Evolutionary conservation across 257 asterid genomes (phyloP).

Genomic region (Echites panduratus): DNA sequence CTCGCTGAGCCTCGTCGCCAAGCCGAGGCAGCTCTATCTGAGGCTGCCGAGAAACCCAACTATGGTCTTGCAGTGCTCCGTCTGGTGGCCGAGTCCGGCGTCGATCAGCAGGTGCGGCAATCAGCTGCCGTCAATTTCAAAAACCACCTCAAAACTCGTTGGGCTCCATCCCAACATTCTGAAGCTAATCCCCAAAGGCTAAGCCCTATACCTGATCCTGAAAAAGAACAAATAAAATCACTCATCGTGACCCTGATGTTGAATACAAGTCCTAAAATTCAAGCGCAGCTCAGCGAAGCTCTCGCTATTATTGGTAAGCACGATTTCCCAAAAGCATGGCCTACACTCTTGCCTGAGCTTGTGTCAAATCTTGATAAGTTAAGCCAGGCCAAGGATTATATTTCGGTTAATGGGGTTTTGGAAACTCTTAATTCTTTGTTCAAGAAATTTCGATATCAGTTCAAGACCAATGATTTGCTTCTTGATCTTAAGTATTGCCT

Average conservation of each 20-base stretch:
- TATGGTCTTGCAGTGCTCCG: slow-evolving; percentile 82
- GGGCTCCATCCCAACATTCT: slow-evolving; percentile 32
- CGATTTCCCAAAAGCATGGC: slow-evolving; percentile 82
- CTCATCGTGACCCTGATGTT: slow-evolving; percentile 69
- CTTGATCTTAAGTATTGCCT: slow-evolving; percentile 77
- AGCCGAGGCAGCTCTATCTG: slow-evolving; percentile 38
- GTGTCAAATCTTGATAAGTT: slow-evolving; percentile 49
- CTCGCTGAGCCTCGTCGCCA: slow-evolving; percentile 78
- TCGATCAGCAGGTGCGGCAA: slow-evolving; percentile 89
- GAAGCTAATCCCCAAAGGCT: no score
- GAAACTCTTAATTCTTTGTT: slow-evolving; percentile 62
- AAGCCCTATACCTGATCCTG: slow-evolving; percentile 45
- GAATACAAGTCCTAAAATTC: slow-evolving; percentile 50
- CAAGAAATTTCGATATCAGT: slow-evolving; percentile 74
- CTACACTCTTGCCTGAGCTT: slow-evolving; percentile 66
- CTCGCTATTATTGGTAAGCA: slow-evolving; percentile 75
- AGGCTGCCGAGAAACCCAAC: slow-evolving; percentile 54
- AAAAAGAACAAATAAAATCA: slow-evolving; percentile 73
- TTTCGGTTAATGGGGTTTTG: slow-evolving; percentile 72
- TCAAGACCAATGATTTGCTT: slow-evolving; percentile 62
- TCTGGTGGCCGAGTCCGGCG: slow-evolving; percentile 65
- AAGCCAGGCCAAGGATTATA: slow-evolving; percentile 64
- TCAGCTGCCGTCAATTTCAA: slow-evolving; percentile 89
- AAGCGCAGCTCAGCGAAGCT: slow-evolving; percentile 86
- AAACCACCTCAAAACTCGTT: slow-evolving; percentile 72